These are phyloP conservation scores for Fimicolochytrium jonesii DNA, from an alignment of 192 early-diverging fungal genomes.

Conservation along the genomic window DNA sequence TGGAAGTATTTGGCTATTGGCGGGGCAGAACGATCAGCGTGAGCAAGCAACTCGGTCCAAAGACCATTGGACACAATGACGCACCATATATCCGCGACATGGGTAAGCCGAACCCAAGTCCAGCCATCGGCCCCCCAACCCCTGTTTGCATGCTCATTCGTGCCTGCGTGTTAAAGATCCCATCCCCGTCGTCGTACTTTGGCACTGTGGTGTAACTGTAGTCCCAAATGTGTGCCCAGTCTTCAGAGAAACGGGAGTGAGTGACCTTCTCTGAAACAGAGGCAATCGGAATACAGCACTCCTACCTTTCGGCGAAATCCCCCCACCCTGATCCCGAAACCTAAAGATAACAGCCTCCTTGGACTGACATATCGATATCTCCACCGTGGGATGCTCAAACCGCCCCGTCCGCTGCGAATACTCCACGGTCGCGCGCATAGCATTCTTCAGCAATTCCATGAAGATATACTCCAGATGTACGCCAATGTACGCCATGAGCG, in stretches of 20 bases:
- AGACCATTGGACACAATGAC: not conserved
- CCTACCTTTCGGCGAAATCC: slow-evolving; percentile 63
- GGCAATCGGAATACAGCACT: no score
- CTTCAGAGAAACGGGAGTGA: slow-evolving; percentile 20
- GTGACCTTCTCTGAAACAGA: no score
- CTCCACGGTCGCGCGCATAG: slow-evolving; percentile 75
- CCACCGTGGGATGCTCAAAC: slow-evolving; percentile 67
- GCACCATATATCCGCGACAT: slow-evolving; percentile 76
- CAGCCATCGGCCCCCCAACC: slow-evolving; percentile 88
- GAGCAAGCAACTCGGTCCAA: not conserved
- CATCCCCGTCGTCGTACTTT: slow-evolving; percentile 53
- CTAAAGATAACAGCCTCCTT: slow-evolving; percentile 76
- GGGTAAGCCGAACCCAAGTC: slow-evolving; percentile 76
- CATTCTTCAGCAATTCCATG: slow-evolving; percentile 87
- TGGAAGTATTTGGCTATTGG: slow-evolving; percentile 82
- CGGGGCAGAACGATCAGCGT: not conserved
- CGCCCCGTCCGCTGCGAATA: slow-evolving; percentile 23
- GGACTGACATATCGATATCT: slow-evolving; percentile 79
- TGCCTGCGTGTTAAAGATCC: slow-evolving; percentile 68
- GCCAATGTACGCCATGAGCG: slow-evolving; percentile 74
- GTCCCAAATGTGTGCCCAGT: slow-evolving; percentile 79
- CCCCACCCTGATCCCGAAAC: slow-evolving; percentile 88
- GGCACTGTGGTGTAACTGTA: slow-evolving; percentile 90
- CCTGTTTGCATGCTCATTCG: slow-evolving; percentile 81
- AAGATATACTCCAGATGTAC: slow-evolving; percentile 94